phyloP scores from a whole-genome alignment of 1,284 basidiomycete species.

The Ceratobasidium sp. region DNA sequence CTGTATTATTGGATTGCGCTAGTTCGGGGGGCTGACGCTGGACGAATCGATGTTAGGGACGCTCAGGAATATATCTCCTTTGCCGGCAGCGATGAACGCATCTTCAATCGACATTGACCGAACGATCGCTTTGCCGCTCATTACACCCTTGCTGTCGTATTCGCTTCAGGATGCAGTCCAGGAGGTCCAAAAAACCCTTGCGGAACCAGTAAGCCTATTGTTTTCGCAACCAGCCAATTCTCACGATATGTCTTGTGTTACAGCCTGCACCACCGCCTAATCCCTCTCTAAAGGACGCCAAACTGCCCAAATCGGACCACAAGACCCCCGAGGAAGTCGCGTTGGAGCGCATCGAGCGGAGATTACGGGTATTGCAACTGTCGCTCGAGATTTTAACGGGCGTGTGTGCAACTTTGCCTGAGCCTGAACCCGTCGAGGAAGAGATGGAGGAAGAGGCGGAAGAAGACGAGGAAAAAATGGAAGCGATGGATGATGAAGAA shows the following conservation, averaged over 20 bases:
- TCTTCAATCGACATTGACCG: slow-evolving; percentile 72
- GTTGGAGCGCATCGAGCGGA: slow-evolving; percentile 78
- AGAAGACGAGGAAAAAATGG: slow-evolving; percentile 52
- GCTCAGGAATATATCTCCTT: slow-evolving; percentile 76
- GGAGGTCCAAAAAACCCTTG: slow-evolving; percentile 45
- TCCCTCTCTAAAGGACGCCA: slow-evolving; percentile 28
- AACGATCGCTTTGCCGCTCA: slow-evolving; percentile 76
- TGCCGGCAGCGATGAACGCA: slow-evolving; percentile 70
- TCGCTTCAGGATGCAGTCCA: slow-evolving; percentile 66
- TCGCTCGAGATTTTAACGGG: slow-evolving; percentile 87
- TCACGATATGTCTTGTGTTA: not conserved
- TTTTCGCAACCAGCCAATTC: not conserved
- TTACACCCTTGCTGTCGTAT: slow-evolving; percentile 74
- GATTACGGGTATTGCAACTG: slow-evolving; percentile 77
- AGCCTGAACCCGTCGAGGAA: slow-evolving; percentile 63
- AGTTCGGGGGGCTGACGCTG: not conserved
- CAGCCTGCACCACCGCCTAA: slow-evolving; percentile 14
- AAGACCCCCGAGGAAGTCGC: slow-evolving; percentile 72
- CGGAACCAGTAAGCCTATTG: slow-evolving; percentile 18
- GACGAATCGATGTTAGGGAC: slow-evolving; percentile 63
- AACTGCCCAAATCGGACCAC: slow-evolving; percentile 75
- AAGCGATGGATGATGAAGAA: slow-evolving; percentile 44
- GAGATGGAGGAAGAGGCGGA: slow-evolving; percentile 57
- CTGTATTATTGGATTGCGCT: not conserved
- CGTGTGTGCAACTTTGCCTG: slow-evolving; percentile 86